These are phyloP conservation scores for Hysterangium stoloniferum DNA, from an alignment of 768 basidiomycete genomes.

Conservation along the genomic window DNA sequence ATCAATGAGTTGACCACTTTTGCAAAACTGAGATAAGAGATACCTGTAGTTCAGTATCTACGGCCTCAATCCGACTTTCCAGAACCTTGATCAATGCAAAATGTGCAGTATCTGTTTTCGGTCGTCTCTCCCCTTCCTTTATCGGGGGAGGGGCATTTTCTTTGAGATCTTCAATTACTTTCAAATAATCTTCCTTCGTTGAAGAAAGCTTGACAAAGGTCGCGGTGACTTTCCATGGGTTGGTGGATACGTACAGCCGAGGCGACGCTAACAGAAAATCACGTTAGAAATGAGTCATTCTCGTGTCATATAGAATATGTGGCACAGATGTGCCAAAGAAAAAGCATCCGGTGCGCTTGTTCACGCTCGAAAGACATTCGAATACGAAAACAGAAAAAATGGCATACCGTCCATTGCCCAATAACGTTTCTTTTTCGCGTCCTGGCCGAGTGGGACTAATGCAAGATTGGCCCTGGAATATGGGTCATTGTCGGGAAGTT, in stretches of 20 bases:
- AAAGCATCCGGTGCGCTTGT: slow-evolving; percentile 31
- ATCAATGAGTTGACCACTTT: slow-evolving; percentile 12
- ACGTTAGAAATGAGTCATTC: slow-evolving; percentile 1
- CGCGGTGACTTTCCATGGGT: slow-evolving; percentile 84
- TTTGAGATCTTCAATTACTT: slow-evolving; percentile 55
- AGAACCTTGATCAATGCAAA: slow-evolving; percentile 51
- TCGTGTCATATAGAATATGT: slow-evolving; percentile 15
- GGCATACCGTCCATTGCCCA: slow-evolving; percentile 89
- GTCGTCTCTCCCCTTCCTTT: slow-evolving; percentile 32
- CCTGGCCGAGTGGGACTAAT: slow-evolving; percentile 70
- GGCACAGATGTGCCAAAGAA: slow-evolving; percentile 30
- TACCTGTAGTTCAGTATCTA: slow-evolving; percentile 68
- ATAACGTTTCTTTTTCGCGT: slow-evolving; percentile 66
- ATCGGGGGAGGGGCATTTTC: slow-evolving; percentile 32
- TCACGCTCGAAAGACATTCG: slow-evolving; percentile 61
- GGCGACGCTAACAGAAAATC: slow-evolving; percentile 56
- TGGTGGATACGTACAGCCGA: slow-evolving; percentile 74
- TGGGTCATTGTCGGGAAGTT: slow-evolving; percentile 46
- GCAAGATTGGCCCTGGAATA: slow-evolving; percentile 58
- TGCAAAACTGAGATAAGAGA: slow-evolving; percentile 17
- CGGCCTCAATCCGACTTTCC: slow-evolving; percentile 53
- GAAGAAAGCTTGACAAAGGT: slow-evolving; percentile 67
- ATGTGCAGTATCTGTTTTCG: slow-evolving; percentile 56
- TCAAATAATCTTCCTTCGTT: slow-evolving; percentile 66
- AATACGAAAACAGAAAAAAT: slow-evolving; percentile 39